These are phyloP conservation scores for Skeletonema tropicum DNA, from an alignment of 108 stramenopile genomes.

Conservation along the genomic window DNA sequence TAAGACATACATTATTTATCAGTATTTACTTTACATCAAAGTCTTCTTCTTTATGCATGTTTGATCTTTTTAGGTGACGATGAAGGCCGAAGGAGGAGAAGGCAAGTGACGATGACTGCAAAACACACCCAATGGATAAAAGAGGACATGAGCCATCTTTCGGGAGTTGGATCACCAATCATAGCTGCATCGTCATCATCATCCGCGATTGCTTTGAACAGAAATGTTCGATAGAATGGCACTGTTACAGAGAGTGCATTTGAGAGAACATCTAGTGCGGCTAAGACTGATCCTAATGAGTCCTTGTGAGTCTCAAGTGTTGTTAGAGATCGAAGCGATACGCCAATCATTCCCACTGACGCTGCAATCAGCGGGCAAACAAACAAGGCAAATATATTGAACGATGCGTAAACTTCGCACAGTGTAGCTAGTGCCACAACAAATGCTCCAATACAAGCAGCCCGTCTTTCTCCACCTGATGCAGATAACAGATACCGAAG, in stretches of 20 bases:
- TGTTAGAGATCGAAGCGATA: constrained; percentile 63
- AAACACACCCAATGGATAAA: constrained; percentile 64
- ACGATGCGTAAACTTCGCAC: constrained; percentile 42
- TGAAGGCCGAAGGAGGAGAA: constrained; percentile 34
- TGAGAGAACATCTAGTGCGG: constrained; percentile 76
- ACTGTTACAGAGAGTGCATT: constrained; percentile 77
- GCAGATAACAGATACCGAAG: constrained; percentile 48
- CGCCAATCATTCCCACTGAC: constrained; percentile 53
- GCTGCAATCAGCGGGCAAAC: constrained; percentile 60
- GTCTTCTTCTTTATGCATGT: not conserved
- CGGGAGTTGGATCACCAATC: constrained; percentile 77
- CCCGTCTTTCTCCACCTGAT: constrained; percentile 59
- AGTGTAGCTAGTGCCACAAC: constrained; percentile 59
- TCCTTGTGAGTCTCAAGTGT: constrained; percentile 70
- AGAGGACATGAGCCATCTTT: constrained; percentile 61
- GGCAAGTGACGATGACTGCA: constrained; percentile 29
- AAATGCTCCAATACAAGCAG: constrained; percentile 47
- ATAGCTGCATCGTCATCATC: constrained; percentile 44
- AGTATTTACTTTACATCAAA: not conserved
- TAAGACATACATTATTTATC: too few species aligned
- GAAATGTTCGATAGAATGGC: constrained; percentile 77
- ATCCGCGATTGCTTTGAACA: constrained; percentile 39
- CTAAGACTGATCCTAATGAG: constrained; percentile 76
- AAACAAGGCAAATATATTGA: constrained; percentile 47
- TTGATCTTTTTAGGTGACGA: not conserved